A percentile compares a stretch with the other conserved stretches of the same genome.
Evolutionary conservation across 352 stramenopile genomes (phyloP).

Genomic region (Phytophthora agathidicida): DNA sequence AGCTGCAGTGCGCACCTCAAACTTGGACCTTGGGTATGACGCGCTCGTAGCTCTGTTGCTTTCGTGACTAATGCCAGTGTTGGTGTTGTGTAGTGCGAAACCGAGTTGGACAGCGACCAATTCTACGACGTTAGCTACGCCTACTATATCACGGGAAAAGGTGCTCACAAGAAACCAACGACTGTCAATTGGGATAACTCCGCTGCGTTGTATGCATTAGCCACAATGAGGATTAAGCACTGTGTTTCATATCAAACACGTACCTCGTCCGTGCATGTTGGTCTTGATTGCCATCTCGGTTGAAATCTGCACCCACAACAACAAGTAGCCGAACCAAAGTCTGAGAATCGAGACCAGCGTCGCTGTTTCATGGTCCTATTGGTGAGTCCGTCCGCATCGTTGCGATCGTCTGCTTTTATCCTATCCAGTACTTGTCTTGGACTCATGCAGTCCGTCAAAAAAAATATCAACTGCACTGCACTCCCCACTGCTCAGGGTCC

Average conservation of each 20-base stretch:
- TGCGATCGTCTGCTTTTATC: slow-evolving; percentile 10
- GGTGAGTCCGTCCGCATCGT: slow-evolving; percentile 8
- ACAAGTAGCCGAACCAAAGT: too few relatives aligned
- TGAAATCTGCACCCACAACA: too few relatives aligned
- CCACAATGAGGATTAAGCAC: background rate
- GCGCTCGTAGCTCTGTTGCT: background rate
- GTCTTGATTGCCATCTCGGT: too few relatives aligned
- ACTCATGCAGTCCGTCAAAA: slow-evolving; percentile 6
- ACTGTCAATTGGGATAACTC: background rate
- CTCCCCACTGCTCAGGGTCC: too few relatives aligned
- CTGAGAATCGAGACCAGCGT: background rate
- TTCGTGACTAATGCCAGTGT: background rate
- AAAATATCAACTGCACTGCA: background rate
- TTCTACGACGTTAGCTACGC: slow-evolving; percentile 18
- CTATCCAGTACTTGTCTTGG: slow-evolving; percentile 16
- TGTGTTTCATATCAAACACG: too few relatives aligned
- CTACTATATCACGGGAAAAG: slow-evolving; percentile 1
- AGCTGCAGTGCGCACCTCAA: slow-evolving; percentile 21
- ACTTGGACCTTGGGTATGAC: slow-evolving; percentile 28
- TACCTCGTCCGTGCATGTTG: too few relatives aligned
- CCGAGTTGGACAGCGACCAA: slow-evolving; percentile 11
- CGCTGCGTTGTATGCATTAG: slow-evolving; percentile 8
- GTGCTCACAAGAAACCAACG: background rate
- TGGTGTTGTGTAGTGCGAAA: slow-evolving; percentile 12
- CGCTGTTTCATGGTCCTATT: slow-evolving; percentile 23